These are phyloP conservation scores for Erythrobasidium hasegawianum DNA, from an alignment of 1,284 basidiomycete species.

Conservation along the genomic window DNA sequence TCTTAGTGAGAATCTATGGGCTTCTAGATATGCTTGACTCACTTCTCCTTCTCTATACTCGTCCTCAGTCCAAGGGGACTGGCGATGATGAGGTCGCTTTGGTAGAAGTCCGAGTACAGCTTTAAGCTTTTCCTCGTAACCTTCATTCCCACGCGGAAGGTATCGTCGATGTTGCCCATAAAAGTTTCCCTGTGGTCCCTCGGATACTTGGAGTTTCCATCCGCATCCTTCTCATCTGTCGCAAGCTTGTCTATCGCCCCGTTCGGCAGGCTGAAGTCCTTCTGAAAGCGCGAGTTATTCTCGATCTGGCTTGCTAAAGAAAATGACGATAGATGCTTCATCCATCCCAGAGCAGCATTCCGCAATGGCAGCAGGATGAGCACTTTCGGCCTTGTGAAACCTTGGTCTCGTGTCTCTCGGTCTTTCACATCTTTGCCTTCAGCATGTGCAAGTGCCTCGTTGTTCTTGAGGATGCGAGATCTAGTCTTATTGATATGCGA, in stretches of 20 bases:
- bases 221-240: conserved; percentile 39
- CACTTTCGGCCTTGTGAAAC: conserved; percentile 92
- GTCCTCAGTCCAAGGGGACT: conserved; percentile 88
- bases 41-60: conserved; percentile 92
- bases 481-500: conserved; percentile 91
- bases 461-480: conserved; percentile 87
- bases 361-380: conserved; percentile 90
- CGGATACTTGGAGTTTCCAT: conserved; percentile 65
- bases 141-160: conserved; percentile 87
- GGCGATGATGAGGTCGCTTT: conserved; percentile 85
- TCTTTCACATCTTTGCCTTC: conserved; percentile 56
- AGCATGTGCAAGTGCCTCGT: conserved; percentile 74
- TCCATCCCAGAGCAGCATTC: conserved; percentile 77
- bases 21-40: conserved; percentile 44
- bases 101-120: conserved; percentile 83
- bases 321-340: conserved; percentile 58
- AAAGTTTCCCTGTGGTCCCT: conserved; percentile 89
- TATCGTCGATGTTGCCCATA: conserved; percentile 95
- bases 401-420: conserved; percentile 82
- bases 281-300: conserved; percentile 73
- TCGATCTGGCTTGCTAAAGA: conserved; percentile 65
- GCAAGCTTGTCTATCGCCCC: conserved; percentile 79
- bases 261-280: conserved; percentile 76
- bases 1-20: background rate
- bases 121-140: conserved; percentile 84